phyloP scores from a whole-genome alignment of 176 grass and related monocot genomes.

The Thalia dealbata region DNA sequence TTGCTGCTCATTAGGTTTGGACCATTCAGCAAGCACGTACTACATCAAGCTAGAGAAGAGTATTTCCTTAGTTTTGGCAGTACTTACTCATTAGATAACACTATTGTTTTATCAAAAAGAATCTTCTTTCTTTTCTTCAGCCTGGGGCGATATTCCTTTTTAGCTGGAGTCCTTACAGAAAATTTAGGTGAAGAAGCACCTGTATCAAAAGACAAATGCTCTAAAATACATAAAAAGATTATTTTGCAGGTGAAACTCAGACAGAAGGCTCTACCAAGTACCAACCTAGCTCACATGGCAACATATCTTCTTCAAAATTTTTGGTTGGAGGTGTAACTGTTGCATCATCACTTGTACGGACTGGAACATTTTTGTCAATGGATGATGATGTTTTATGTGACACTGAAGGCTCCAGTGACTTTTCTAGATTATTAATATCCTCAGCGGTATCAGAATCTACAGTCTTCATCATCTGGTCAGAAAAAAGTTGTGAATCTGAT shows the following conservation, averaged over 20 bases:
- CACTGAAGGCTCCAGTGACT: neutral
- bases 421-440: neutral
- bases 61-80: neutral
- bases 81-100: constrained; percentile 56
- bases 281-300: neutral
- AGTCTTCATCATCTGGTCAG: neutral
- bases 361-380: neutral
- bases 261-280: neutral
- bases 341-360: neutral
- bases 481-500: neutral
- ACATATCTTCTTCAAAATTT: neutral
- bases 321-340: neutral
- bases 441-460: neutral
- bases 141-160: constrained; percentile 26
- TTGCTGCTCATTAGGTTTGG: neutral
- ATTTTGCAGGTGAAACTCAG: neutral
- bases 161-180: constrained; percentile 63
- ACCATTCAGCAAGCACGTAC: neutral
- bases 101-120: constrained; percentile 29
- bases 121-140: constrained; percentile 11
- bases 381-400: neutral
- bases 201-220: constrained; percentile 22
- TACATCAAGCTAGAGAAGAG: neutral
- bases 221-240: neutral
- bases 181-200: constrained; percentile 47